Evolutionary conservation across 1,284 basidiomycete genomes (phyloP).

Genomic region (Butyriboletus appendiculatus): DNA sequence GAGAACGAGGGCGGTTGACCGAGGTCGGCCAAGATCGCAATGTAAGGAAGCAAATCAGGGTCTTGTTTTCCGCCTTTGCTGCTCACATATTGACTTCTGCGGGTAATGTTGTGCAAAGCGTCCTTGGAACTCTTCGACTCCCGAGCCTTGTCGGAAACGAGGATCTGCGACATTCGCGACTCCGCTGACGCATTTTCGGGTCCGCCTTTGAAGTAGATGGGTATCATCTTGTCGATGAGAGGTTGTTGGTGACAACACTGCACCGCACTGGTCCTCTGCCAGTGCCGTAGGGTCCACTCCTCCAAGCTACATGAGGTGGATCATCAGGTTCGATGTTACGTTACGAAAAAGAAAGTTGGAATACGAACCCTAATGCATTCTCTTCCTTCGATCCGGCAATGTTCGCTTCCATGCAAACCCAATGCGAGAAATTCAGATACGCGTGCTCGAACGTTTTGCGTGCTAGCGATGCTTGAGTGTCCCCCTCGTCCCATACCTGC

Average conservation of each 20-base stretch:
- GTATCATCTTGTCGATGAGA: constrained; percentile 12
- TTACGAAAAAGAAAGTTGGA: too few species aligned
- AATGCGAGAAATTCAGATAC: too few species aligned
- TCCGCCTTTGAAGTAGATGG: neutral
- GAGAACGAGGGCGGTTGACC: constrained; percentile 1
- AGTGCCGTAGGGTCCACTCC: too few species aligned
- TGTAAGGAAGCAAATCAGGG: constrained; percentile 9
- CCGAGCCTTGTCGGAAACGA: constrained; percentile 11
- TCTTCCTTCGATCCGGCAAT: too few species aligned
- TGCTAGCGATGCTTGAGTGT: too few species aligned
- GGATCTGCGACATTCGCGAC: constrained; percentile 13
- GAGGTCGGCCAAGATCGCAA: constrained; percentile 19
- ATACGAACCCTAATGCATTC: too few species aligned
- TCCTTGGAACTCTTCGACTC: neutral
- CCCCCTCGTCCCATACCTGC: too few species aligned
- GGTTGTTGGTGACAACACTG: constrained; percentile 15
- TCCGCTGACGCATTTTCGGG: neutral
- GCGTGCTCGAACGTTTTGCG: too few species aligned
- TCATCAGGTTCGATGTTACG: too few species aligned
- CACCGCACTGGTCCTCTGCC: neutral
- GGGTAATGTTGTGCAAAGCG: neutral
- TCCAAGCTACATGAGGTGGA: too few species aligned
- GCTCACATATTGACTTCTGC: neutral
- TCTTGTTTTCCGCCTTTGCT: neutral
- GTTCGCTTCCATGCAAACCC: too few species aligned